Evolutionary conservation across 2,329 filamentous ascomycete species (phyloP), one percentile per base, ranked within the genome.

Genomic region (Pleoardoris graminearum): DNA sequence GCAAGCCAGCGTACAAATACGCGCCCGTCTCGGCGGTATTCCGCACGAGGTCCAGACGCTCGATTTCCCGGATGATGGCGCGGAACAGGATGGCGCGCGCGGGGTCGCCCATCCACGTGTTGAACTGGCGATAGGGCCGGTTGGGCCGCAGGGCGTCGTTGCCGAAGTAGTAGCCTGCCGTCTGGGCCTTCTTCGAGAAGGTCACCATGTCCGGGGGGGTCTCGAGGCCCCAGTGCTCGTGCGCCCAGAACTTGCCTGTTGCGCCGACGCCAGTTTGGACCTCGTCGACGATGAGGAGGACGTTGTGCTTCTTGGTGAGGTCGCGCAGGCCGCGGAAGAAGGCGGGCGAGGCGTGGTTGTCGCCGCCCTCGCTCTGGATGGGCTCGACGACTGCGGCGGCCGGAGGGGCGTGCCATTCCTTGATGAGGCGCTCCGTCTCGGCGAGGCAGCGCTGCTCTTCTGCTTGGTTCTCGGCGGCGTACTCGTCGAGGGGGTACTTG

Each of bases 41-140:
- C 69, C 84, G 79, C 46, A 96, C 90, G n/a, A 96, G 82, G 66
- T 88, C 83, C 51, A 89, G 80, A 45, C 85, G 80, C 75, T 91
- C 79, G 51, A 96, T 86, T 78, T 96, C 91, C 53, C 89, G 77
- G 69, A 93, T 84, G 76, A 96, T 96, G 67, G 85, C 88, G 58
- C 89, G 85, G 86, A 95, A 96, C 61, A 96, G 82, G 54, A 96
- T 79, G 14, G 89, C 90, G 54, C 90, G 86, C 12, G 88, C 87
- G 14, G 91, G 91, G 77, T 96, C 91, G 66, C 91, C 91, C 88
- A 96, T 95, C 91, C 91, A 96, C 43, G 91, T 96, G 82, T 96
- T 96, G 82, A 96, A 96, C 77, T 96, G 91, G 57, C 91, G 87
- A 81, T 96, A 96, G 5, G 92, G 89, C 82, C 92, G 92, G 80